Evolutionary conservation across 441 rosid genomes (phyloP).

Genomic region (Erodium texanum): DNA sequence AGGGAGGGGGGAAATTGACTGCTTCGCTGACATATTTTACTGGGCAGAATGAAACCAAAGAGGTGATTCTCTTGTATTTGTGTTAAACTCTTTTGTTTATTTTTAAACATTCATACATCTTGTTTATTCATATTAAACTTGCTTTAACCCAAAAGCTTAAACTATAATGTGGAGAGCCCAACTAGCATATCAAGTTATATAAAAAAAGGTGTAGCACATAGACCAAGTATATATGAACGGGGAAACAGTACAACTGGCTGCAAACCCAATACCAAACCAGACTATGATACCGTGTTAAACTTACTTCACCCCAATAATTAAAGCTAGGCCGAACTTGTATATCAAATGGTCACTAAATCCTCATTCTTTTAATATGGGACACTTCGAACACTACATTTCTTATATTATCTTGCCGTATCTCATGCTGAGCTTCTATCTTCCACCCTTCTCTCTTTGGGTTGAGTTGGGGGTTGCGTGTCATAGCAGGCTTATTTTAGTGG

Average conservation of each 20-base stretch:
- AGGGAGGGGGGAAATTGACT: constrained; percentile 57
- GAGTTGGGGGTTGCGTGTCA: neutral
- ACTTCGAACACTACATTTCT: neutral
- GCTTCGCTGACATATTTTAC: constrained; percentile 68
- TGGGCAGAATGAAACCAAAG: constrained; percentile 41
- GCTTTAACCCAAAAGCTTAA: no score
- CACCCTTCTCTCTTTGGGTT: neutral
- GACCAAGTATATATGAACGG: no score
- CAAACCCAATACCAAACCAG: no score
- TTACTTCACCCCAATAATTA: no score
- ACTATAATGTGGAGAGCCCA: no score
- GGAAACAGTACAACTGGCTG: no score
- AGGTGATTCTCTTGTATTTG: constrained; percentile 34
- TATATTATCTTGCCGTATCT: constrained; percentile 1
- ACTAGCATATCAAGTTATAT: no score
- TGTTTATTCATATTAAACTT: neutral
- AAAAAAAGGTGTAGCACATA: no score
- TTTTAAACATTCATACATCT: constrained; percentile 1
- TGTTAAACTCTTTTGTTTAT: neutral
- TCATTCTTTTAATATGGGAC: no score
- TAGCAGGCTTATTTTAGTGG: neutral
- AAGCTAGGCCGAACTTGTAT: no score
- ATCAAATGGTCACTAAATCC: no score
- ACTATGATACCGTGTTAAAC: no score
- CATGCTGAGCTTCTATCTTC: neutral